These are phyloP conservation scores for Microsporum audouinii DNA, from an alignment of 2,329 filamentous ascomycete species.

Conservation along the genomic window DNA sequence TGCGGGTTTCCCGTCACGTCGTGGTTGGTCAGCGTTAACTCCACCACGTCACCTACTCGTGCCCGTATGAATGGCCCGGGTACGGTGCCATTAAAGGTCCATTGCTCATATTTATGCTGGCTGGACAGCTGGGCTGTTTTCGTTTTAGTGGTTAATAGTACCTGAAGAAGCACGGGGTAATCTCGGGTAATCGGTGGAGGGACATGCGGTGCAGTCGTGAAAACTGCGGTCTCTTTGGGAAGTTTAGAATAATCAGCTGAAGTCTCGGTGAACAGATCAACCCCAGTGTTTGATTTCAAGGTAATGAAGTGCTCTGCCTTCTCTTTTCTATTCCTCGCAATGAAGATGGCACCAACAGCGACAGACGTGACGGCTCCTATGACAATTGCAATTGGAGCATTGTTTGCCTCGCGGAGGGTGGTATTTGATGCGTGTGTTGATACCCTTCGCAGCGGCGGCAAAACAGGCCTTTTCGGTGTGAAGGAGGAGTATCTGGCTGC, in stretches of 20 bases:
- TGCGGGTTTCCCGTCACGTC: conserved; percentile 27
- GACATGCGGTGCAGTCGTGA: conserved; percentile 23
- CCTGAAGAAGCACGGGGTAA: conserved; percentile 23
- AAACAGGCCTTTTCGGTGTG: background rate
- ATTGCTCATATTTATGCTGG: conserved; percentile 27
- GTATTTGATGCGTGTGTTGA: conserved; percentile 7
- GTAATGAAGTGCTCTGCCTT: conserved; percentile 6
- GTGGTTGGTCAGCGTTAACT: conserved; percentile 25
- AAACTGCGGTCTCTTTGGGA: conserved; percentile 21
- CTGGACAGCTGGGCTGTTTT: conserved; percentile 24
- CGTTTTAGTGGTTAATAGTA: conserved; percentile 20
- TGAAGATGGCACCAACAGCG: background rate
- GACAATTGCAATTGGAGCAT: conserved; percentile 1
- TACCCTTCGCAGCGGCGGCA: background rate
- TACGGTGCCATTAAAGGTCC: conserved; percentile 27
- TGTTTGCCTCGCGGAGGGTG: background rate
- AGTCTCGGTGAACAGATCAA: conserved; percentile 4
- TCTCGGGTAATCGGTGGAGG: conserved; percentile 24
- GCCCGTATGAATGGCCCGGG: conserved; percentile 29
- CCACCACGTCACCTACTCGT: conserved; percentile 25
- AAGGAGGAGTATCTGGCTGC: background rate
- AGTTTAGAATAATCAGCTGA: conserved; percentile 15
- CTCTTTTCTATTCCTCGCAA: background rate
- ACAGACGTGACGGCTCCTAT: conserved; percentile 1
- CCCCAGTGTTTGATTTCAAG: background rate